phyloP scores from a whole-genome alignment of 768 basidiomycete species.

The Leccinum subtestaceum region DNA sequence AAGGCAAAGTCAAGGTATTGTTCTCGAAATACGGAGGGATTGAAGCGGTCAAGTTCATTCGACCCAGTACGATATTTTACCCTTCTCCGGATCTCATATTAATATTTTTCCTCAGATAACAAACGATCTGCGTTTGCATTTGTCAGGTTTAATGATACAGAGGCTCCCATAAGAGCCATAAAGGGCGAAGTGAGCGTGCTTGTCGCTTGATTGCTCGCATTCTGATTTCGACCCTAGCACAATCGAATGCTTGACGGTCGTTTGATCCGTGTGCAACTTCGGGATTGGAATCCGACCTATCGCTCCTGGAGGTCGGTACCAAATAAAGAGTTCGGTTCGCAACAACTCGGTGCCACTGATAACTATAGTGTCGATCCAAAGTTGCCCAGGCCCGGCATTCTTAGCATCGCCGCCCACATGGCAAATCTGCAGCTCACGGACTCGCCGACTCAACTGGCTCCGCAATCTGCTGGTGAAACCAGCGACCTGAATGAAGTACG shows the following conservation, averaged over 20 bases:
- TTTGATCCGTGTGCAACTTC: slow-evolving; percentile 70
- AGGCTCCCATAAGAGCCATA: slow-evolving; percentile 66
- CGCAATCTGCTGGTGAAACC: slow-evolving; percentile 4
- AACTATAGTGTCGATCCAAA: slow-evolving; percentile 12
- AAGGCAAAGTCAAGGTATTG: slow-evolving; percentile 53
- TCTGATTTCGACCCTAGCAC: slow-evolving; percentile 45
- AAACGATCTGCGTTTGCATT: slow-evolving; percentile 76
- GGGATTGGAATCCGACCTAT: slow-evolving; percentile 62
- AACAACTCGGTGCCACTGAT: slow-evolving; percentile 11
- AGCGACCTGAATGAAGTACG: slow-evolving; percentile 21
- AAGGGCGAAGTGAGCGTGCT: slow-evolving; percentile 50
- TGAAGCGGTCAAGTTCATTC: slow-evolving; percentile 62
- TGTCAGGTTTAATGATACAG: slow-evolving; percentile 63
- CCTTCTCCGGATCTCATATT: background rate
- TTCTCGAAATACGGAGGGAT: slow-evolving; percentile 67
- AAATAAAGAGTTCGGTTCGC: slow-evolving; percentile 40
- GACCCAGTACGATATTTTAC: slow-evolving; percentile 50
- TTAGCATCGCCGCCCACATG: slow-evolving; percentile 11
- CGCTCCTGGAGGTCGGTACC: slow-evolving; percentile 36
- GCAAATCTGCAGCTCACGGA: slow-evolving; percentile 10
- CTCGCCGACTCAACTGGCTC: slow-evolving; percentile 1
- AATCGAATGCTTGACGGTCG: slow-evolving; percentile 68
- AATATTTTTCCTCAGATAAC: slow-evolving; percentile 40
- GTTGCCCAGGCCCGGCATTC: slow-evolving; percentile 6
- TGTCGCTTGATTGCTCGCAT: background rate